phyloP scores from a whole-genome alignment of 345 rosid genomes.

The Draba incana region DNA sequence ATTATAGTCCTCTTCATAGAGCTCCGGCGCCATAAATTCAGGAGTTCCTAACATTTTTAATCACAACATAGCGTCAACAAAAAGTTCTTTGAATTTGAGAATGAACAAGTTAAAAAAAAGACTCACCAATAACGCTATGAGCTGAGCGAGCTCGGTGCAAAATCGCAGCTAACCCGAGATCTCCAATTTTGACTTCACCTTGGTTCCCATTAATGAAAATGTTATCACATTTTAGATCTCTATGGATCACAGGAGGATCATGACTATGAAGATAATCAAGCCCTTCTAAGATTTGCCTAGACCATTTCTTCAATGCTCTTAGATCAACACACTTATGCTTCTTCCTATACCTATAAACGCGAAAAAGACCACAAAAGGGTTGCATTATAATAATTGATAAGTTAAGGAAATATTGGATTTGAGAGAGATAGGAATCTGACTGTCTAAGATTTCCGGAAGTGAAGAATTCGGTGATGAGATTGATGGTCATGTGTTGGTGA shows the following conservation, averaged over 20 bases:
- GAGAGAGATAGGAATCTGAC: slow-evolving; percentile 48
- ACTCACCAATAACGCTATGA: slow-evolving; percentile 82
- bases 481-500: slow-evolving; percentile 70
- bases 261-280: slow-evolving; percentile 88
- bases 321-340: slow-evolving; percentile 88
- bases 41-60: slow-evolving; percentile 70
- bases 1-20: slow-evolving; percentile 94
- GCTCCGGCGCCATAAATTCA: slow-evolving; percentile 99
- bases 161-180: slow-evolving; percentile 84
- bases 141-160: slow-evolving; percentile 76
- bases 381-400: not conserved
- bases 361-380: not conserved
- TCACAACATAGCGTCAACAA: slow-evolving; percentile 9
- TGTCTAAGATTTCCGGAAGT: slow-evolving; percentile 91
- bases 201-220: slow-evolving; percentile 94
- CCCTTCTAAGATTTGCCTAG: slow-evolving; percentile 85
- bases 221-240: slow-evolving; percentile 97
- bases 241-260: slow-evolving; percentile 91
- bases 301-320: slow-evolving; percentile 93
- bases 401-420: not conserved
- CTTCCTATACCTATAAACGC: slow-evolving; percentile 68
- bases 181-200: slow-evolving; percentile 97
- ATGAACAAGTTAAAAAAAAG: not conserved
- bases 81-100: not conserved
- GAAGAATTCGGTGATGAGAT: slow-evolving; percentile 93